Percentiles rank a stretch among this genome's conserved stretches.
Conservation (phyloP, 257 asterid species). For the Parsonsia alboflavescens region DNA sequence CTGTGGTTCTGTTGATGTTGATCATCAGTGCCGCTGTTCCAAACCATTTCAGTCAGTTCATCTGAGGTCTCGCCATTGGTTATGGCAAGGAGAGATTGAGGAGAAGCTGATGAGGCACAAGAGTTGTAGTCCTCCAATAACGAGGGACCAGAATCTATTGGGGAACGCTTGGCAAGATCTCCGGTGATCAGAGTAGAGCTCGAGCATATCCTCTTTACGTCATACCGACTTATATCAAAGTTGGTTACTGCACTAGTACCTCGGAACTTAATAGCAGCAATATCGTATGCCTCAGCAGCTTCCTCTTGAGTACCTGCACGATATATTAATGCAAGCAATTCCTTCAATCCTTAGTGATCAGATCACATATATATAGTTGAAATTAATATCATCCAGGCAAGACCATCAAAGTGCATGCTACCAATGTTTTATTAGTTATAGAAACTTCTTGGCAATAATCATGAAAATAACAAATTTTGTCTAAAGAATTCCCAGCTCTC, state of each 20-base stretch:
- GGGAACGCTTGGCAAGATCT: slow-evolving; percentile 70
- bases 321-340: neutral
- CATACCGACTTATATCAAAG: slow-evolving; percentile 68
- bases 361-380: neutral
- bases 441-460: slow-evolving; percentile 1
- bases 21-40: slow-evolving; percentile 29
- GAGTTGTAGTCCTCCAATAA: slow-evolving; percentile 40
- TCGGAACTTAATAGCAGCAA: slow-evolving; percentile 79
- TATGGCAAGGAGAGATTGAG: slow-evolving; percentile 33
- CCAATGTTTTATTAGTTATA: neutral
- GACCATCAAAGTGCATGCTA: neutral
- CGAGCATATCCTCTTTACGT: slow-evolving; percentile 65
- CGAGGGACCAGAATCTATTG: slow-evolving; percentile 27
- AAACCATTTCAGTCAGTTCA: slow-evolving; percentile 39
- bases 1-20: slow-evolving; percentile 12
- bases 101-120: slow-evolving; percentile 46
- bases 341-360: neutral
- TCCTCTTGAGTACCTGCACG: slow-evolving; percentile 77
- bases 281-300: slow-evolving; percentile 85
- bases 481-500: neutral
- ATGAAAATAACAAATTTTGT: slow-evolving; percentile 8
- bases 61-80: slow-evolving; percentile 36
- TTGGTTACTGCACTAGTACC: slow-evolving; percentile 84
- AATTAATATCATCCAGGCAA: no score
- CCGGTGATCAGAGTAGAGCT: slow-evolving; percentile 69